phyloP scores from a whole-genome alignment of 176 grass and related monocot species.

The maize (Zea mays) region Zm-B73-REFERENCE-NAM-5.0 NC_050100.1:167631001-167631500 shows the following conservation, averaged over 20 bases:
- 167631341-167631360: conserved; percentile 90
- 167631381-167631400: conserved; percentile 10
- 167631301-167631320: conserved; percentile 91
- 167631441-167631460: conserved; percentile 9
- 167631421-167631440: conserved; percentile 10
- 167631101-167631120: not conserved
- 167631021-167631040: not conserved
- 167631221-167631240: conserved; percentile 91
- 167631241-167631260: conserved; percentile 22
- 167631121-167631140: conserved; percentile 2
- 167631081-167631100: conserved; percentile 8
- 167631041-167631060: not conserved
- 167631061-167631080: not conserved
- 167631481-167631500: conserved; percentile 63
- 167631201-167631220: conserved; percentile 90
- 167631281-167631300: conserved; percentile 29
- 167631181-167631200: conserved; percentile 86
- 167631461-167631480: conserved; percentile 30
- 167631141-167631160: conserved; percentile 25
- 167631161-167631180: conserved; percentile 81
- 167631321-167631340: conserved; percentile 91
- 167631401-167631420: conserved; percentile 11
- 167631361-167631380: conserved; percentile 62
- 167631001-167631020: not conserved
- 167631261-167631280: conserved; percentile 18